These are phyloP conservation scores for Termitomyces sp. DNA, from an alignment of 768 basidiomycete species.

Conservation along the genomic window DNA sequence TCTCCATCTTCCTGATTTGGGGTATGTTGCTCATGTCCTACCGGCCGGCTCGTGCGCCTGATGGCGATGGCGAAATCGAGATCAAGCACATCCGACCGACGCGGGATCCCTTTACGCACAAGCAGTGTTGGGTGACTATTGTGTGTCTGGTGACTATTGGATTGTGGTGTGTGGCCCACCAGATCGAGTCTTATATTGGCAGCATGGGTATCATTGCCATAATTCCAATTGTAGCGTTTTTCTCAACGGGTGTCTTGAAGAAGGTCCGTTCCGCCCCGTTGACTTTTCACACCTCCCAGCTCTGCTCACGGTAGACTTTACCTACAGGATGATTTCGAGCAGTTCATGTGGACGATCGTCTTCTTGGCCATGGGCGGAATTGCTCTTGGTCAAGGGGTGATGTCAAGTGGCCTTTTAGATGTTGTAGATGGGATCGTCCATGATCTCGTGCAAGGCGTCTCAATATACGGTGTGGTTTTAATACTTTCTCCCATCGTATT, in stretches of 20 bases:
- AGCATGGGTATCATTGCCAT: constrained; percentile 99
- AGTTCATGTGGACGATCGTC: constrained; percentile 91
- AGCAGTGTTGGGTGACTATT: constrained; percentile 87
- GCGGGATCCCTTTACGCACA: constrained; percentile 71
- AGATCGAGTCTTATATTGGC: constrained; percentile 70
- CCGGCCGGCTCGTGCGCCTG: constrained; percentile 63
- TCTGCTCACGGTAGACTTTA: not conserved
- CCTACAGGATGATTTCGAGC: constrained; percentile 86
- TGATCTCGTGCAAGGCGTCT: constrained; percentile 51
- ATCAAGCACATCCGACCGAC: constrained; percentile 84
- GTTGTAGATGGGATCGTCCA: constrained; percentile 66
- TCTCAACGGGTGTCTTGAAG: constrained; percentile 86
- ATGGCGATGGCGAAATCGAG: constrained; percentile 71
- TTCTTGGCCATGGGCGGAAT: constrained; percentile 99
- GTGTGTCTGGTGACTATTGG: constrained; percentile 82
- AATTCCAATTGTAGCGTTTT: constrained; percentile 89
- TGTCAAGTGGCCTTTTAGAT: constrained; percentile 80
- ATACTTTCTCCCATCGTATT: constrained; percentile 67
- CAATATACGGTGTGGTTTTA: constrained; percentile 65
- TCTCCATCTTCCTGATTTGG: constrained; percentile 92
- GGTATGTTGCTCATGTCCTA: constrained; percentile 80
- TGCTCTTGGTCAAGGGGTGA: constrained; percentile 90
- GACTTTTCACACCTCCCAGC: not conserved
- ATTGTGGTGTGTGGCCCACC: constrained; percentile 86
- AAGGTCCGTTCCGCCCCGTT: constrained; percentile 52